Percentiles rank a stretch among this genome's conserved stretches.
Conservation (phyloP, 164 flowering plant species). For the Aristolochia fimbriata region DNA sequence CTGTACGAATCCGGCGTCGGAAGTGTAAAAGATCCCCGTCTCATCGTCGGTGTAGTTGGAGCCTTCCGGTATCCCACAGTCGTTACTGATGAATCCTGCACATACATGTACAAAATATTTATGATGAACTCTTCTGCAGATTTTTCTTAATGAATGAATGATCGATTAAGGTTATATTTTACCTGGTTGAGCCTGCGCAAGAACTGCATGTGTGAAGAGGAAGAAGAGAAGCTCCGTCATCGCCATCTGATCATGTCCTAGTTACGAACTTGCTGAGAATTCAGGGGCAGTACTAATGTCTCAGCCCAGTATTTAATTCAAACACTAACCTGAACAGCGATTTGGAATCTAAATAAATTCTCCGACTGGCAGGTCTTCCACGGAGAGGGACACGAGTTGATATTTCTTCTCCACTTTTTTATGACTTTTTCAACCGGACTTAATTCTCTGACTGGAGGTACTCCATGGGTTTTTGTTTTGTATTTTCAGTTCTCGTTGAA, state of each 20-base stretch:
- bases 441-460: too few species aligned
- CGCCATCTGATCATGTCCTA: background rate
- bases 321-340: too few species aligned
- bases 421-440: too few species aligned
- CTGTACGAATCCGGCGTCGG: slow-evolving; percentile 3
- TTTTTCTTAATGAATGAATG: background rate
- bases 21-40: slow-evolving; percentile 1
- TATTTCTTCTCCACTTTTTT: too few species aligned
- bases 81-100: slow-evolving; percentile 3
- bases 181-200: slow-evolving; percentile 1
- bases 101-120: background rate
- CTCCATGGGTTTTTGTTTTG: too few species aligned
- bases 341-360: too few species aligned
- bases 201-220: background rate
- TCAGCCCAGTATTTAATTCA: too few species aligned
- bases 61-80: slow-evolving; percentile 7
- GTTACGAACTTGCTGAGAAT: too few species aligned
- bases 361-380: too few species aligned
- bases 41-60: slow-evolving; percentile 4
- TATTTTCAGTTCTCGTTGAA: too few species aligned
- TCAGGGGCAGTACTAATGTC: background rate
- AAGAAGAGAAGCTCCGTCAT: background rate
- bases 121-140: background rate
- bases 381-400: too few species aligned
- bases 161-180: background rate